A percentile compares a stretch with the other conserved stretches of the same genome.
Conservation (phyloP, 805 yeast species). For the Cyberlindnera sargentensis region DNA sequence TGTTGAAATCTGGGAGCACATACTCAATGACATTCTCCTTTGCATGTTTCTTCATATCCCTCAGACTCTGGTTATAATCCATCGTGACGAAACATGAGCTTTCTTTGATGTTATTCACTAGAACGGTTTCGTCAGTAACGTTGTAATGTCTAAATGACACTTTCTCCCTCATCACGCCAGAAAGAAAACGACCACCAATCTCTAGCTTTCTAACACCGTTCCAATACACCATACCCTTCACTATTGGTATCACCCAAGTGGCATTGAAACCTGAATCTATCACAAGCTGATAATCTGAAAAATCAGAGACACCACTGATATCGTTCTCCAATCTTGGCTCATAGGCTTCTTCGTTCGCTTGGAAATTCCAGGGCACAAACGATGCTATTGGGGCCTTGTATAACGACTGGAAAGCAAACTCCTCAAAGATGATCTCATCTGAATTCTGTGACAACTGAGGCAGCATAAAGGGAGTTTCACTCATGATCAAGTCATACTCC, state of each 20-base stretch:
- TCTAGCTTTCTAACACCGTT: constrained; percentile 72
- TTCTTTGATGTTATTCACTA: constrained; percentile 84
- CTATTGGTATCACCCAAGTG: constrained; percentile 81
- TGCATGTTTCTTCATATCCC: constrained; percentile 25
- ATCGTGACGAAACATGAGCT: constrained; percentile 60
- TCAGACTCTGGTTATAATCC: constrained; percentile 45
- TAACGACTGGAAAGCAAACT: constrained; percentile 70
- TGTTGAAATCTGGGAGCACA: constrained; percentile 81
- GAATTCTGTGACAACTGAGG: constrained; percentile 77
- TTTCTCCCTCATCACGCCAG: constrained; percentile 77
- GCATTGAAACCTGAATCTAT: constrained; percentile 85
- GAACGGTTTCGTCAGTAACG: constrained; percentile 81
- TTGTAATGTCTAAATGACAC: constrained; percentile 89
- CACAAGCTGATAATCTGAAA: constrained; percentile 64
- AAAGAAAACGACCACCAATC: constrained; percentile 79
- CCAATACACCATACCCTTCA: constrained; percentile 71
- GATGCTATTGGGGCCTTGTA: constrained; percentile 60
- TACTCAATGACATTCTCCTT: constrained; percentile 48
- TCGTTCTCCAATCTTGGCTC: constrained; percentile 19
- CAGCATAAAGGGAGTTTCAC: constrained; percentile 77
- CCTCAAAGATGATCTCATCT: constrained; percentile 92
- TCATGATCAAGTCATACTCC: constrained; percentile 56
- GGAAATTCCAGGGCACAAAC: constrained; percentile 55
- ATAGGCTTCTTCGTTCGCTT: constrained; percentile 22
- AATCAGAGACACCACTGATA: constrained; percentile 16